Evolutionary conservation across 768 basidiomycete genomes (phyloP).

Genomic region (Phanerochaete carnosa): DNA sequence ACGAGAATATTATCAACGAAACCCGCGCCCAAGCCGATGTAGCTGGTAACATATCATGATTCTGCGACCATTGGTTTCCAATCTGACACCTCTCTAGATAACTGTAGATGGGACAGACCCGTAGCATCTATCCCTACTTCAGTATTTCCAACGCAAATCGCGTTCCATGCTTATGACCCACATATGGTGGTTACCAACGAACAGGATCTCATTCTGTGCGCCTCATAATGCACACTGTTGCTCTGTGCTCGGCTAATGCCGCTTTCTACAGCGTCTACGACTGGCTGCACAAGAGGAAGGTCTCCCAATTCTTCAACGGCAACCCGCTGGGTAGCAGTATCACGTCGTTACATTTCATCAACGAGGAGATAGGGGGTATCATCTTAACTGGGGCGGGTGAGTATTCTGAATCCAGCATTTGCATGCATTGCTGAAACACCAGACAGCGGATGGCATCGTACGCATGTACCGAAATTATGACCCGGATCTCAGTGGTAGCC

Average conservation of each 20-base stretch:
- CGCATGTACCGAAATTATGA: conserved; percentile 94
- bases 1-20: conserved; percentile 72
- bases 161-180: conserved; percentile 90
- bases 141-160: conserved; percentile 69
- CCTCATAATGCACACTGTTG: conserved; percentile 4
- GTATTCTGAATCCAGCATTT: conserved; percentile 21
- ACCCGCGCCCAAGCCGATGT: conserved; percentile 66
- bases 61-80: neutral
- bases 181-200: conserved; percentile 87
- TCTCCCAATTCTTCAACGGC: conserved; percentile 87
- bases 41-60: conserved; percentile 56
- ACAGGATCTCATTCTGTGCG: conserved; percentile 78
- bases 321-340: conserved; percentile 80
- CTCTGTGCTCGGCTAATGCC: neutral
- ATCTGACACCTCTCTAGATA: conserved; percentile 37
- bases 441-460: conserved; percentile 83
- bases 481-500: conserved; percentile 59
- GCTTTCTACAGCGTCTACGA: conserved; percentile 75
- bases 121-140: conserved; percentile 60
- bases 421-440: neutral
- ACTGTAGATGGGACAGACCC: conserved; percentile 67
- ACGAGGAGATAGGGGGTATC: conserved; percentile 92
- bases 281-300: conserved; percentile 76
- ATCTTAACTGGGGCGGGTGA: conserved; percentile 83
- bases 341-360: conserved; percentile 88